phyloP scores from a whole-genome alignment of 768 basidiomycete genomes.

The Leccinum barrowsii region DNA sequence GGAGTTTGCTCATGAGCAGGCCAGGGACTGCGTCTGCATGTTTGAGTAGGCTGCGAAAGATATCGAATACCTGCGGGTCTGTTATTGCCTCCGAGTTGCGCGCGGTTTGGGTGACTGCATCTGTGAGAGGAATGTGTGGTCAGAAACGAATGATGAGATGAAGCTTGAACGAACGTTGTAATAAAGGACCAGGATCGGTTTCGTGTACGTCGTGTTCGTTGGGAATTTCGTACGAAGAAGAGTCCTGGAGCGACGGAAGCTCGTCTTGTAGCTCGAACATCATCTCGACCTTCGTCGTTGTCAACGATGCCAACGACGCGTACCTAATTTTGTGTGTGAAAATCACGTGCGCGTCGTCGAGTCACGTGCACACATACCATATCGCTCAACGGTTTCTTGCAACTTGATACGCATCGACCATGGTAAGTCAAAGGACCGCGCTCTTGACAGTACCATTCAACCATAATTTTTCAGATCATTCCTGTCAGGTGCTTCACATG shows the following conservation, averaged over 20 bases:
- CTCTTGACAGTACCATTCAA: neutral
- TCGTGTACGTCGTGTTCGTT: slow-evolving; percentile 62
- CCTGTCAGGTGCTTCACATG: slow-evolving; percentile 96
- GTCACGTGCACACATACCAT: slow-evolving; percentile 9
- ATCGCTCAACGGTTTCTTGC: neutral
- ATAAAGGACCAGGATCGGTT: slow-evolving; percentile 50
- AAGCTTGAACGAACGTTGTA: slow-evolving; percentile 49
- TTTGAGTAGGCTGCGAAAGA: slow-evolving; percentile 81
- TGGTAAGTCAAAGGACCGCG: slow-evolving; percentile 17
- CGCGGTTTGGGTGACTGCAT: slow-evolving; percentile 79
- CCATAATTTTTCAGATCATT: slow-evolving; percentile 63
- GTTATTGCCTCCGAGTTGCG: slow-evolving; percentile 69
- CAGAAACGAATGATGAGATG: slow-evolving; percentile 1
- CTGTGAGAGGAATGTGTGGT: slow-evolving; percentile 34
- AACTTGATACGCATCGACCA: slow-evolving; percentile 5
- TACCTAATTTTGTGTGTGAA: neutral
- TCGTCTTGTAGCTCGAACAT: slow-evolving; percentile 79
- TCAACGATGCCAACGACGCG: slow-evolving; percentile 9
- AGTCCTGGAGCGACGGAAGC: slow-evolving; percentile 59
- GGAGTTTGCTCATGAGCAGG: slow-evolving; percentile 72
- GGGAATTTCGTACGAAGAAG: slow-evolving; percentile 59
- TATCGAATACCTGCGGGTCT: slow-evolving; percentile 70
- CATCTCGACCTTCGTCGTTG: slow-evolving; percentile 28
- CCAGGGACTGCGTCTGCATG: slow-evolving; percentile 60
- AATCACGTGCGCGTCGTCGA: slow-evolving; percentile 27